Conservation (phyloP, 2,329 filamentous ascomycete genomes). For the Epichloe sylvatica region DNA sequence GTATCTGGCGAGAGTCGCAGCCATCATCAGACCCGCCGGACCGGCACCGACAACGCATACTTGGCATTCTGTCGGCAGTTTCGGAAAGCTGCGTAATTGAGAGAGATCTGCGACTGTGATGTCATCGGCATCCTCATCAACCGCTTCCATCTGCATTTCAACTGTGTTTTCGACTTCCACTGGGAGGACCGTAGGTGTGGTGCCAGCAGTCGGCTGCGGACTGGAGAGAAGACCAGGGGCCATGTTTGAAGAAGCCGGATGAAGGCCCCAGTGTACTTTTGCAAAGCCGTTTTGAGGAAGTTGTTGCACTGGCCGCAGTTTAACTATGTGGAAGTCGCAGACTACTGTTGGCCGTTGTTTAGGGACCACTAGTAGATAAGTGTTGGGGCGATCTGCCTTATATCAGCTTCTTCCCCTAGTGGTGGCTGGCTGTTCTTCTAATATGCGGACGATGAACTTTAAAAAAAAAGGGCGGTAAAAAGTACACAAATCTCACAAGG, state of each 20-base stretch:
- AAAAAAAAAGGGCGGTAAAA: background rate
- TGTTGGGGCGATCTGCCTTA: background rate
- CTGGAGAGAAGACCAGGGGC: constrained; percentile 5
- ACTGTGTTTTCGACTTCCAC: constrained; percentile 6
- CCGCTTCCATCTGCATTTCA: constrained; percentile 9
- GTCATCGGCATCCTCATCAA: constrained; percentile 16
- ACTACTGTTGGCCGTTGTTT: background rate
- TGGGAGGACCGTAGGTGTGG: background rate
- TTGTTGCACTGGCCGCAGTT: background rate
- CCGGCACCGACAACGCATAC: constrained; percentile 42
- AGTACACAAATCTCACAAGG: background rate
- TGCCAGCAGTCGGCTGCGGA: background rate
- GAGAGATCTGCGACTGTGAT: constrained; percentile 31
- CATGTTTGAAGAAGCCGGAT: background rate
- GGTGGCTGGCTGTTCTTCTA: background rate
- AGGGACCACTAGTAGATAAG: background rate
- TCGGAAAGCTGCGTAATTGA: constrained; percentile 33
- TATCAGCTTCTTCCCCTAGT: background rate
- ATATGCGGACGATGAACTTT: background rate
- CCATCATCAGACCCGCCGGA: constrained; percentile 42
- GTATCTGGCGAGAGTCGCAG: constrained; percentile 44
- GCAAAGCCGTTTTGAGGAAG: background rate
- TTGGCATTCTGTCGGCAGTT: constrained; percentile 30
- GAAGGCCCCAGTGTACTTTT: background rate
- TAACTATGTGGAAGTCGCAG: background rate